Conservation (phyloP, 2,329 filamentous ascomycete genomes). For the Leptodontidium sp. region DNA sequence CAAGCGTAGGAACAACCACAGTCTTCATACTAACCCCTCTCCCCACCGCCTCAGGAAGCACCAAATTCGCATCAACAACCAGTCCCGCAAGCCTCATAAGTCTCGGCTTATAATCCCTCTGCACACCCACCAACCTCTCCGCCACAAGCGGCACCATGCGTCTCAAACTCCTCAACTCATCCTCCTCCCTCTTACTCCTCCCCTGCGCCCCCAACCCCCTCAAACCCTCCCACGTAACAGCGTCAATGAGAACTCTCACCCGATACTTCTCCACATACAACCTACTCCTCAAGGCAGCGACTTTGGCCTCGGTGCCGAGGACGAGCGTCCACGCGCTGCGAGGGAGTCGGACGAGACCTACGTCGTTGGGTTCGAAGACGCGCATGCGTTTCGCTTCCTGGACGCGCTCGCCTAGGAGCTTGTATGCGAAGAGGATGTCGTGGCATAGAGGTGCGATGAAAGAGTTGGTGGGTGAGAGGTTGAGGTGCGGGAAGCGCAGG, state of each 20-base stretch:
- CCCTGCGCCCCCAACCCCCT: neutral
- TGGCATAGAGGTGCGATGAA: constrained; percentile 31
- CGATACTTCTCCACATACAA: constrained; percentile 35
- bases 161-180: constrained; percentile 23
- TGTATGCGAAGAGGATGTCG: constrained; percentile 28
- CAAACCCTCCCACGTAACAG: constrained; percentile 26
- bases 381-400: constrained; percentile 26
- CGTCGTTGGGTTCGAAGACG: constrained; percentile 33
- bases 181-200: constrained; percentile 19
- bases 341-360: constrained; percentile 30
- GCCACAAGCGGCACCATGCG: constrained; percentile 30
- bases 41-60: constrained; percentile 1
- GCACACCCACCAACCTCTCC: constrained; percentile 32
- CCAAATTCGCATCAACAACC: constrained; percentile 9
- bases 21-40: neutral
- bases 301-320: constrained; percentile 21
- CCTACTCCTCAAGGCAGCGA: constrained; percentile 26
- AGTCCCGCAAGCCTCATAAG: constrained; percentile 18
- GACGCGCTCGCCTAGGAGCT: constrained; percentile 19
- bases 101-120: constrained; percentile 31
- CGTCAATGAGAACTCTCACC: constrained; percentile 33
- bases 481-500: constrained; percentile 21
- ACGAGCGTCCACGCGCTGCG: constrained; percentile 28
- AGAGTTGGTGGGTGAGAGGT: constrained; percentile 1
- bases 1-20: constrained; percentile 1